These are phyloP conservation scores for Trifolium subterraneum DNA, from an alignment of 306 rosid genomes.

Conservation along the genomic window DNA sequence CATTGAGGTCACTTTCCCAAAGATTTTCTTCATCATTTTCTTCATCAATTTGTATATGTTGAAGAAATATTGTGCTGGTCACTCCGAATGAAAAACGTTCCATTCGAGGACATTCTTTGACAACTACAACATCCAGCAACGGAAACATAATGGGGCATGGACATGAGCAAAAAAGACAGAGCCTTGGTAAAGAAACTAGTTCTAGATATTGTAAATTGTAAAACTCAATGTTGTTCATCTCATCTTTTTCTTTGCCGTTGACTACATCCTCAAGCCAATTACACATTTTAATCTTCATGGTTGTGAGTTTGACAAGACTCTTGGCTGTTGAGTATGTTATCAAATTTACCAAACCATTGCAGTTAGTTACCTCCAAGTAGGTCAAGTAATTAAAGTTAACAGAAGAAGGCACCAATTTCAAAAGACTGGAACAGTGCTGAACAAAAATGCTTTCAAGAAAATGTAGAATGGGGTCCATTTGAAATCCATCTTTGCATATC, in stretches of 20 bases:
- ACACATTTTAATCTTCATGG: not conserved
- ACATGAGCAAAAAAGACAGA: not conserved
- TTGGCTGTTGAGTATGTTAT: not conserved
- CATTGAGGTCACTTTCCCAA: not conserved
- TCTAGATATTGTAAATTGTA: not conserved
- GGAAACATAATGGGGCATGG: not conserved
- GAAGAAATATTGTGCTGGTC: not conserved
- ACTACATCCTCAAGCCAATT: not conserved
- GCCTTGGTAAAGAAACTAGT: not conserved
- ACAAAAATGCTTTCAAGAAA: not conserved
- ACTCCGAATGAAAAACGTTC: not conserved
- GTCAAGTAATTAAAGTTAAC: not conserved
- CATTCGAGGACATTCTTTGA: not conserved
- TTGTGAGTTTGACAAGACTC: not conserved
- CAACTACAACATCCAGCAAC: not conserved
- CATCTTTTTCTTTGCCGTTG: not conserved
- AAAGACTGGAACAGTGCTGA: not conserved
- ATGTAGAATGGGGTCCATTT: not conserved
- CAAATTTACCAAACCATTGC: constrained; percentile 7
- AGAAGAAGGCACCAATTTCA: not conserved
- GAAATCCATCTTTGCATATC: not conserved
- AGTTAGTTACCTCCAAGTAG: not conserved
- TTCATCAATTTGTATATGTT: not conserved
- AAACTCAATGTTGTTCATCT: not conserved
- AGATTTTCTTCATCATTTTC: no score